These are phyloP conservation scores for Paramecium biaurelia DNA, from an alignment of 73 alveolate species.

Conservation along the genomic window DNA sequence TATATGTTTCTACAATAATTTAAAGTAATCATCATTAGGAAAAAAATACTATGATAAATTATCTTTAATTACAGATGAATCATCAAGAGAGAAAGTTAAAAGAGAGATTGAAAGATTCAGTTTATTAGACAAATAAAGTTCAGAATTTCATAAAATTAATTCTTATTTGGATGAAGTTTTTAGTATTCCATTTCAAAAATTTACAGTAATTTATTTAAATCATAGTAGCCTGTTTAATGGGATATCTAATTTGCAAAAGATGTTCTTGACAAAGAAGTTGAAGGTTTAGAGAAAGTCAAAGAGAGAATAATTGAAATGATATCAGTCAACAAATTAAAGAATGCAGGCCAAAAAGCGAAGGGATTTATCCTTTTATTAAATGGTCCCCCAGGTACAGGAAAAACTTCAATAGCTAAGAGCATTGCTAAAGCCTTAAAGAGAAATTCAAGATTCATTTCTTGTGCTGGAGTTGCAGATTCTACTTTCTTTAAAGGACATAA, in stretches of 20 bases:
- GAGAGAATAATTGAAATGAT: conserved; percentile 84
- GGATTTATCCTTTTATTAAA: conserved; percentile 80
- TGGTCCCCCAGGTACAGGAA: conserved; percentile 93
- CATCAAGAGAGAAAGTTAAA: conserved; percentile 55
- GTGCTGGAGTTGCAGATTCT: conserved; percentile 88
- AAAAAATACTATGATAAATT: conserved; percentile 41
- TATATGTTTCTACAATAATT: background rate
- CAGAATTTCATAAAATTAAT: conserved; percentile 52
- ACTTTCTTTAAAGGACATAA: conserved; percentile 81
- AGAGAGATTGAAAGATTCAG: conserved; percentile 56
- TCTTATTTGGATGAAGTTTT: conserved; percentile 77
- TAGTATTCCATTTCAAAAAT: conserved; percentile 79
- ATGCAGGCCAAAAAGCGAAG: conserved; percentile 62
- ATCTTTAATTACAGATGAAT: conserved; percentile 42
- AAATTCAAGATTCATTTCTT: conserved; percentile 74
- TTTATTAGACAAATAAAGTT: conserved; percentile 7
- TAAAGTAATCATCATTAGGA: conserved; percentile 7
- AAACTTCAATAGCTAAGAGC: conserved; percentile 79
- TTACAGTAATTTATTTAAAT: background rate
- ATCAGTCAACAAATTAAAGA: conserved; percentile 78
- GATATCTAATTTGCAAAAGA: conserved; percentile 71
- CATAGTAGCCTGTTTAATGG: conserved; percentile 73
- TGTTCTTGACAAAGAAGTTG: conserved; percentile 68
- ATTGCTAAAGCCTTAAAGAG: conserved; percentile 80
- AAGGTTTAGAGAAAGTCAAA: conserved; percentile 79